Evolutionary conservation across 805 yeast genomes (phyloP), one percentile per base, ranked within the genome.

Genomic region (Kluyveromyces aestuarii): DNA sequence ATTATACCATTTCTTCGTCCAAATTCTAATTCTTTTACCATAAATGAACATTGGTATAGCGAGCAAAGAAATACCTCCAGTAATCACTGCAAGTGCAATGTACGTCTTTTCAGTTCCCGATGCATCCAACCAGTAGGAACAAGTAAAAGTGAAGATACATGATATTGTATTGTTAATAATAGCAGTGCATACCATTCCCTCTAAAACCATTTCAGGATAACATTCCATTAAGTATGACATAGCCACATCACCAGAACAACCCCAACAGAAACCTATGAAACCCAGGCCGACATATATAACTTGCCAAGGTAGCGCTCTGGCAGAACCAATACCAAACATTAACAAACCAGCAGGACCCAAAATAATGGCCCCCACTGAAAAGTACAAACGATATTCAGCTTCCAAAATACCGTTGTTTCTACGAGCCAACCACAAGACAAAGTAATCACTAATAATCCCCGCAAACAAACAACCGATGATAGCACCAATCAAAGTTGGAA

Each of bases 191-290:
- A 80, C 80, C 85, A 82, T 80, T 55, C 84, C 82, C 64, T 81
- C 86, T 54, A 81, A 68, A 48, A 81, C 79, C 75, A 81, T 76
- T 41, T 80, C 86, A 1, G 87, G 86, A 52, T 81, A 82, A 6
- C 81, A 70, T 53, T 80, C 84, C 84, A 81, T 80, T 52, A 80
- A 67, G 50, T 81, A 81, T 1, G 80, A 72, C 79, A 82, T 75
- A 37, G 84, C 81, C 46, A 81, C 77, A 60, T 83, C 88, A 59
- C 87, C 87, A 13, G 83, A 76, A 46, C 83, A 77, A 58, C 86
- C 87, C 69, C 80, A 81, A 1, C 85, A 82, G 51, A 81, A 78
- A 0, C 87, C 87, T 51, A 81, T 74, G 55, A 81, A 75, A 1
- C 81, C 87, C 38, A 82, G 65, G 0, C 84, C 85, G 27, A 78